Base-by-base conservation (phyloP, 108 stramenopile species). In the Fragilariopsis cylindrus region DNA sequence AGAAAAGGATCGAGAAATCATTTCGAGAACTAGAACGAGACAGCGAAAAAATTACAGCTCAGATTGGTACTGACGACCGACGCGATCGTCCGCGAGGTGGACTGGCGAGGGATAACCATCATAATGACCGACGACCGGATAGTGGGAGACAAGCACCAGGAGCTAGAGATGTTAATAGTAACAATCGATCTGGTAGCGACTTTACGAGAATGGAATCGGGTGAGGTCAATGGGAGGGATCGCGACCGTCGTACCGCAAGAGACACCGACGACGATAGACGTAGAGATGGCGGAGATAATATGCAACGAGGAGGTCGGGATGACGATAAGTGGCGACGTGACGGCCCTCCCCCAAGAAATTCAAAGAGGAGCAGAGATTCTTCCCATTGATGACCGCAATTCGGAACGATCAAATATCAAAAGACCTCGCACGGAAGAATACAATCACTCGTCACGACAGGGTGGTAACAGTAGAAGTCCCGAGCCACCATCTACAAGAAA, bases 11-110 rank as follows among this genome's bases (percentile, higher is more conserved):
- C n/a, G 85, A 88, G 62, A 46, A 85, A 60, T 85, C 86, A 39
- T 80, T 90, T 56, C 81, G 87, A 67, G 88, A 90, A 42, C 82
- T 90, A 78, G 77, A 89, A 72, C 84, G 86, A 30, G 89, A 92
- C 45, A 87, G 56, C 58, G 85, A 90, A 70, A 87, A 82, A 71
- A 86, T 89, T 48, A 81, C 75, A 3, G 87, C 76, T 71, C 79
- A 88, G 45, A 80, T 90, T 47, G 90, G 88, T 0, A 78, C 82
- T 16, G 30, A 70, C 4, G 70, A 70, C 21, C 66, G 75, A 15
- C 65, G 63, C 52, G 78, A 79, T 49, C 71, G 72, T n/a, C 60
- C 60, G 15, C 58, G 77, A 9, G 71, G 67, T 4, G 40, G 52
- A 12, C 40, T 16, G 2, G 30, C 55, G 16, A 60, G 54, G 5